Conservation (phyloP, 2,329 filamentous ascomycete species). For the Intubia oerlemansii region DNA sequence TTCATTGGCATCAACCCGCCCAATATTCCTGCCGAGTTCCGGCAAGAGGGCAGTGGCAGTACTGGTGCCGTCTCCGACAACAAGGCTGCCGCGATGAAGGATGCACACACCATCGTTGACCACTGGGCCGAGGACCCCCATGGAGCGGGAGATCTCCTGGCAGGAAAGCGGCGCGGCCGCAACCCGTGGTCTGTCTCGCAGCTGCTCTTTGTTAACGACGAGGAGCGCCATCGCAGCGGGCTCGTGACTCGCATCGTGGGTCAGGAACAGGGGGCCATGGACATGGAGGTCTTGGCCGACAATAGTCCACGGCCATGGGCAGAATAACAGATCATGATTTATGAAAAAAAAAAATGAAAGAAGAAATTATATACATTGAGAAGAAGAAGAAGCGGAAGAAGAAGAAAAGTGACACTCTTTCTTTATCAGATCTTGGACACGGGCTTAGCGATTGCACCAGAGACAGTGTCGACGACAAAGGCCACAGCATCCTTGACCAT, state of each 20-base stretch:
- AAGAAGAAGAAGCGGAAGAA: no score
- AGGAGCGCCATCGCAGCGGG: slow-evolving; percentile 15
- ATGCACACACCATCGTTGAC: slow-evolving; percentile 19
- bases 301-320: slow-evolving; percentile 20
- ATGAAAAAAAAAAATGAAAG: no score
- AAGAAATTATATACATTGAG: slow-evolving; percentile 1
- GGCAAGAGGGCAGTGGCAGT: slow-evolving; percentile 4
- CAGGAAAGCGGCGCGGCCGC: slow-evolving; percentile 24
- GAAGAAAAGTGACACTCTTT: neutral
- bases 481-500: slow-evolving; percentile 47
- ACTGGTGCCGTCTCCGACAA: slow-evolving; percentile 3
- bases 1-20: slow-evolving; percentile 48
- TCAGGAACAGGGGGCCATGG: no score
- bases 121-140: slow-evolving; percentile 32
- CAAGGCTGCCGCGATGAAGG: slow-evolving; percentile 20
- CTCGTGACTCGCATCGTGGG: slow-evolving; percentile 15
- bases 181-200: slow-evolving; percentile 28
- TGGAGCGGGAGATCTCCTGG: slow-evolving; percentile 21
- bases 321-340: no score
- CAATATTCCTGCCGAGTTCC: slow-evolving; percentile 14
- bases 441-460: no score
- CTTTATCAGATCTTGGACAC: no score
- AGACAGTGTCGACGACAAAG: slow-evolving; percentile 34
- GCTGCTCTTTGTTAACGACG: slow-evolving; percentile 18
- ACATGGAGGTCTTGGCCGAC: slow-evolving; percentile 18